Percentiles rank a stretch among this genome's conserved stretches.
phyloP scores from a whole-genome alignment of 202 grass and related monocot genomes.

The Schoenoplectus triqueter region DNA sequence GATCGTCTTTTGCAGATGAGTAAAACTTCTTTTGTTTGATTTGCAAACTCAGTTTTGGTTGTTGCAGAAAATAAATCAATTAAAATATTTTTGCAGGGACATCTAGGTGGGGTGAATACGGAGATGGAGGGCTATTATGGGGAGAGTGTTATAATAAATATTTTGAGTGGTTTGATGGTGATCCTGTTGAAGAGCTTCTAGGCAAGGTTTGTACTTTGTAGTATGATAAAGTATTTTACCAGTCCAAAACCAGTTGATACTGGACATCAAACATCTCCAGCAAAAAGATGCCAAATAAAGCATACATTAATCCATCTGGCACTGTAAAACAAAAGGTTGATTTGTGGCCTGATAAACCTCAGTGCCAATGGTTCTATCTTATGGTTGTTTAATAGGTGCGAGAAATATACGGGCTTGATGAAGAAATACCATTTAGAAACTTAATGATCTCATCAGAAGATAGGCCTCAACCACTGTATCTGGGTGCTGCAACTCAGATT shows the following conservation, averaged over 20 bases:
- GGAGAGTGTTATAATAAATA: conserved; percentile 87
- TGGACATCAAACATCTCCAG: background rate
- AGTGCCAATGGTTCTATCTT: conserved; percentile 38
- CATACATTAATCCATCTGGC: background rate
- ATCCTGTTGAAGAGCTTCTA: conserved; percentile 75
- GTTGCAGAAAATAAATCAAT: background rate
- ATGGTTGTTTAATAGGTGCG: conserved; percentile 63
- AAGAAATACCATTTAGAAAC: conserved; percentile 70
- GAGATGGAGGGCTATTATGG: conserved; percentile 89
- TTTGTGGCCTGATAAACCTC: conserved; percentile 10
- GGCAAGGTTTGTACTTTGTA: conserved; percentile 58
- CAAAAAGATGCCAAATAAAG: background rate
- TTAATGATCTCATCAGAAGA: conserved; percentile 72
- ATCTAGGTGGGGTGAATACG: conserved; percentile 90
- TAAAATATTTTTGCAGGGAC: conserved; percentile 53
- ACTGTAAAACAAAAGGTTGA: background rate
- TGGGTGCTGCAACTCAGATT: conserved; percentile 96
- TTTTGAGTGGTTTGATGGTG: conserved; percentile 81
- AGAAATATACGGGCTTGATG: conserved; percentile 85
- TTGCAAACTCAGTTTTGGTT: background rate
- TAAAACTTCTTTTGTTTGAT: background rate
- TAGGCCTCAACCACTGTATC: conserved; percentile 85
- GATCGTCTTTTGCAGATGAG: background rate
- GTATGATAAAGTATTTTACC: background rate
- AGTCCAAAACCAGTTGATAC: background rate